Evolutionary conservation across 305 asterid species (phyloP).

Genomic region (Euphrasia arctica): DNA sequence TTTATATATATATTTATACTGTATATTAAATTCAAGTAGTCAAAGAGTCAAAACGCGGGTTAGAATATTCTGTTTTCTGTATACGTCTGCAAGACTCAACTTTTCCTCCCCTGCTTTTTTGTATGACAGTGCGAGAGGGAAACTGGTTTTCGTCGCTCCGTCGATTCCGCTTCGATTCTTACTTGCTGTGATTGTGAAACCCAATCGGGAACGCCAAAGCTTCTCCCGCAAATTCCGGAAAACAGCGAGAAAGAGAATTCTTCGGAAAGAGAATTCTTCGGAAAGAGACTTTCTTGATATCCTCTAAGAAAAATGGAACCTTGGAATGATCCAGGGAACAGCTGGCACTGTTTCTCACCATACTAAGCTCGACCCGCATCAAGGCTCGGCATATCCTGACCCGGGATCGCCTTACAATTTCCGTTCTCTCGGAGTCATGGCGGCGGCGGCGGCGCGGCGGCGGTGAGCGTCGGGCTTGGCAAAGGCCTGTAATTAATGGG

Average conservation of each 20-base stretch:
- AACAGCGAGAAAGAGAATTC: constrained; percentile 7
- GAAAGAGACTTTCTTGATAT: constrained; percentile 17
- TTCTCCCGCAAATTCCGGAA: constrained; percentile 62
- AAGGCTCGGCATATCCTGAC: constrained; percentile 37
- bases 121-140: background rate
- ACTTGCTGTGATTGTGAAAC: constrained; percentile 34
- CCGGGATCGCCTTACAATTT: constrained; percentile 35
- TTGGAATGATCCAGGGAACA: constrained; percentile 23
- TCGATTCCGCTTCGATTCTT: constrained; percentile 46
- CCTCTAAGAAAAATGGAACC: constrained; percentile 26
- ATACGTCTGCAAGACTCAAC: background rate
- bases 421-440: background rate
- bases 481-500: constrained; percentile 51
- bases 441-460: constrained; percentile 16
- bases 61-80: too few species aligned
- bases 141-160: constrained; percentile 36
- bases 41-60: too few species aligned
- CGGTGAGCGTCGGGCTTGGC: constrained; percentile 30
- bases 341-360: constrained; percentile 22
- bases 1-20: too few species aligned
- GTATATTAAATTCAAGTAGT: too few species aligned
- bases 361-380: constrained; percentile 40
- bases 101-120: too few species aligned
- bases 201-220: constrained; percentile 28
- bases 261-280: constrained; percentile 21